A percentile compares a stretch with the other conserved stretches of the same genome.
These are phyloP conservation scores for Colletotrichum sp. DNA, from an alignment of 2,329 filamentous ascomycete species.

Conservation along the genomic window DNA sequence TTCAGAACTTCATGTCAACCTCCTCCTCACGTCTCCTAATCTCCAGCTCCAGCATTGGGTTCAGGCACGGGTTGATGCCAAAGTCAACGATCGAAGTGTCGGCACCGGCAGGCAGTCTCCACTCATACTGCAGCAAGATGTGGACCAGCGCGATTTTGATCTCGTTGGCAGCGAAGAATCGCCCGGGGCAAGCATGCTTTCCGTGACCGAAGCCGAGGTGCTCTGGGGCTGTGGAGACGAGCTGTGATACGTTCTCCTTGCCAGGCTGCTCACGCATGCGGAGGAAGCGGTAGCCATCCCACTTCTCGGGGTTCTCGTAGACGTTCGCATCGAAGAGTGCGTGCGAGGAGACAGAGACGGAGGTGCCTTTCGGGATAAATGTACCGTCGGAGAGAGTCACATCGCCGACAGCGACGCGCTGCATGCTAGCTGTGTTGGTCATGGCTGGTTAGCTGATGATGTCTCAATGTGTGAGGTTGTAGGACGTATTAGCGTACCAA, in stretches of 20 bases:
- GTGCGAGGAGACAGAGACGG: background rate
- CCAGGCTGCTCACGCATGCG: constrained; percentile 4
- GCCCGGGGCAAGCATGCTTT: constrained; percentile 40
- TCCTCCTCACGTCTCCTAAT: background rate
- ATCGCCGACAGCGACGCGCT: background rate
- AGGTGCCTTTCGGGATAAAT: constrained; percentile 7
- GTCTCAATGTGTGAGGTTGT: background rate
- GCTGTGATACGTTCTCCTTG: constrained; percentile 35
- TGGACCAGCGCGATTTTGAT: constrained; percentile 33
- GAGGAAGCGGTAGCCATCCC: background rate
- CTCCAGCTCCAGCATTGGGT: background rate
- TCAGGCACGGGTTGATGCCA: background rate
- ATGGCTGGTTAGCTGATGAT: background rate
- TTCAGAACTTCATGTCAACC: background rate
- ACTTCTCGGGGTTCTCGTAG: background rate
- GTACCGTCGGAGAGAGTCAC: constrained; percentile 14
- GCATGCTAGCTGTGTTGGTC: background rate
- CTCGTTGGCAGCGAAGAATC: constrained; percentile 41
- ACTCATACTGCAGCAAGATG: constrained; percentile 7
- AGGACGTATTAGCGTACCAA: background rate
- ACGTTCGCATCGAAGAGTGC: background rate
- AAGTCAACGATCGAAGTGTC: background rate
- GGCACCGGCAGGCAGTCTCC: background rate
- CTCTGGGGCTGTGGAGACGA: constrained; percentile 41
- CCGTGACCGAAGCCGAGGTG: constrained; percentile 41